These are phyloP conservation scores for Mentha longifolia DNA, from an alignment of 257 asterid species.

Conservation along the genomic window DNA sequence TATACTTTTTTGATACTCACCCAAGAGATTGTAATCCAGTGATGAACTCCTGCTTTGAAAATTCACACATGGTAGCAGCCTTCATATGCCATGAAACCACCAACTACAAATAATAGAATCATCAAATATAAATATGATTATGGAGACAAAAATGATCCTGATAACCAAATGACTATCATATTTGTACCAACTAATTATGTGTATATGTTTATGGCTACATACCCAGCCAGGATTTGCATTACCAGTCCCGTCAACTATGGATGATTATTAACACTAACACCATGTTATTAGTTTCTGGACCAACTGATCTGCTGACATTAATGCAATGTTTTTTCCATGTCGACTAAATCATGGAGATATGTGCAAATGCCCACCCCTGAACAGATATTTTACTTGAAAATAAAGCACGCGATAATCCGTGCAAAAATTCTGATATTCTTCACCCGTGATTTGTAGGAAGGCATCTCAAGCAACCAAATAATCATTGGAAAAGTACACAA, in stretches of 20 bases:
- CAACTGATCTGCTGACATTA: neutral
- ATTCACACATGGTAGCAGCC: conserved; percentile 99
- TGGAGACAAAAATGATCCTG: conserved; percentile 18
- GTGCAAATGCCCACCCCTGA: neutral
- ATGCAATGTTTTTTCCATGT: conserved; percentile 5
- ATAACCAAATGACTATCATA: conserved; percentile 1
- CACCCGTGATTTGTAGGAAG: neutral
- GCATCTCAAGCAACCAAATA: conserved; percentile 9
- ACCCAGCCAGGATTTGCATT: conserved; percentile 20
- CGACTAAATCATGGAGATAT: neutral
- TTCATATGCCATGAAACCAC: conserved; percentile 83
- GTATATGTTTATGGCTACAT: neutral
- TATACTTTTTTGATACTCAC: conserved; percentile 47
- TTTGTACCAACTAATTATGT: conserved; percentile 9
- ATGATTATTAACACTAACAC: conserved; percentile 2
- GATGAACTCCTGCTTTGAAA: conserved; percentile 87
- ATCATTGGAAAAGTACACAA: neutral
- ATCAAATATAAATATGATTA: neutral
- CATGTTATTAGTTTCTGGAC: neutral
- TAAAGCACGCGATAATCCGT: conserved; percentile 4
- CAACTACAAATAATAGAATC: conserved; percentile 42
- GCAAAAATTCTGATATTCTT: neutral
- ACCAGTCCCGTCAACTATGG: neutral
- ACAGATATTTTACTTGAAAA: neutral
- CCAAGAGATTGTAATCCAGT: conserved; percentile 93